Evolutionary conservation across 202 grass and related monocot species (phyloP).

Genomic region (Alloteropsis angusta): DNA sequence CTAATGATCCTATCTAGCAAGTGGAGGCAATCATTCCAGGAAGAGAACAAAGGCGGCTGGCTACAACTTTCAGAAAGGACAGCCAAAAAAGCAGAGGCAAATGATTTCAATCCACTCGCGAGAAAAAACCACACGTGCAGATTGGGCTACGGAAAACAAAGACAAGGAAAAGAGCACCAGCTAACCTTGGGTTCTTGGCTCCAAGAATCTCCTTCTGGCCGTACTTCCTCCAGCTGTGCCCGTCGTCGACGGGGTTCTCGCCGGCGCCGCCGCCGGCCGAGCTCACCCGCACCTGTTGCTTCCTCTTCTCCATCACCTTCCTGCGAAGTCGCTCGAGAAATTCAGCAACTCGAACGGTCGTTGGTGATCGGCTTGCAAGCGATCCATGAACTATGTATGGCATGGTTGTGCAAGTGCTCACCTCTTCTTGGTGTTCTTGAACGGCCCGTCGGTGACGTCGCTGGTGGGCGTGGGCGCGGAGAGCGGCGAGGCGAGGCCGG

Average conservation of each 20-base stretch:
- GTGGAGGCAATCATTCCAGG: constrained; percentile 2
- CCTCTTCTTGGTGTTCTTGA: constrained; percentile 39
- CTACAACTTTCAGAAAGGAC: neutral
- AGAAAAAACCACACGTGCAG: neutral
- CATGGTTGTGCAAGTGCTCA: neutral
- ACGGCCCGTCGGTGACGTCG: constrained; percentile 42
- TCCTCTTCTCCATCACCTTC: constrained; percentile 33
- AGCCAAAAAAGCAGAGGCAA: neutral
- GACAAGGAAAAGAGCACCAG: neutral
- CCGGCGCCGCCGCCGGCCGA: neutral
- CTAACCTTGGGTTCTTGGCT: constrained; percentile 67
- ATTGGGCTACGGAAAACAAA: neutral
- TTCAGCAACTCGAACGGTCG: neutral
- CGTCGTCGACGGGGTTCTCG: constrained; percentile 47
- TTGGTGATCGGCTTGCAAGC: neutral
- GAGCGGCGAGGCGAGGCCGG: constrained; percentile 7
- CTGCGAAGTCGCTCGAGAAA: constrained; percentile 2
- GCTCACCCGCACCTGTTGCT: constrained; percentile 37
- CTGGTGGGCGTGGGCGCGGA: constrained; percentile 25
- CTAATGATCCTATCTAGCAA: neutral
- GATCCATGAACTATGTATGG: neutral
- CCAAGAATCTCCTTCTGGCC: constrained; percentile 74
- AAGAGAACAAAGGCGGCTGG: neutral
- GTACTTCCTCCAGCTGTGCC: constrained; percentile 75
- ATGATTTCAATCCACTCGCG: constrained; percentile 13